phyloP scores from a whole-genome alignment of 164 flowering plant species.

The Malania oleifera region DNA sequence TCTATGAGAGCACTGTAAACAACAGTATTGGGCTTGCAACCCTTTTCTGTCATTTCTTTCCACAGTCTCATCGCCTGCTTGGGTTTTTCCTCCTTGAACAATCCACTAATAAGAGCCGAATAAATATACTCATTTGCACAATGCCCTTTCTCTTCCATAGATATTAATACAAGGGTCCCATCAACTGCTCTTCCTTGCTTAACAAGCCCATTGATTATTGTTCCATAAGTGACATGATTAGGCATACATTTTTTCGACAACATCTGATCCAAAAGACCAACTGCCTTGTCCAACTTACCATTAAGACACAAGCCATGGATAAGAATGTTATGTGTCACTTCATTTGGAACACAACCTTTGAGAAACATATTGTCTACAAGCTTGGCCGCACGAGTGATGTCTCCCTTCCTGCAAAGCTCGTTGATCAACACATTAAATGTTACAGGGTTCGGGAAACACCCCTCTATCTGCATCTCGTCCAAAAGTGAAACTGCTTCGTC shows the following conservation, averaged over 20 bases:
- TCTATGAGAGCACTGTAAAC: conserved; percentile 71
- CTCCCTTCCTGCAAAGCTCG: conserved; percentile 75
- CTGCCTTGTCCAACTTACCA: conserved; percentile 76
- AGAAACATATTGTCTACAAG: conserved; percentile 81
- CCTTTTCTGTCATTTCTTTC: conserved; percentile 53
- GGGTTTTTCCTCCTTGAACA: conserved; percentile 66
- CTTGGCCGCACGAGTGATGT: conserved; percentile 62
- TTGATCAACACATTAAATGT: conserved; percentile 68
- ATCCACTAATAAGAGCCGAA: conserved; percentile 69
- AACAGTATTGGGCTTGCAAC: conserved; percentile 58
- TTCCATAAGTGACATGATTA: conserved; percentile 70
- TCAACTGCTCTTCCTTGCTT: conserved; percentile 61
- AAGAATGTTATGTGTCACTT: conserved; percentile 73
- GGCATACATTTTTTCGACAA: conserved; percentile 57
- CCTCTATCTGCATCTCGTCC: conserved; percentile 95
- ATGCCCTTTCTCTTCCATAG: conserved; percentile 64
- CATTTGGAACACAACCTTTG: conserved; percentile 83
- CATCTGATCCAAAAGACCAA: conserved; percentile 60
- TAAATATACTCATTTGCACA: conserved; percentile 54
- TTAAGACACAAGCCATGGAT: conserved; percentile 71
- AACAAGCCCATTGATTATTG: conserved; percentile 74
- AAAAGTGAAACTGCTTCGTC: conserved; percentile 77
- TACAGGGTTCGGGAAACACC: conserved; percentile 56
- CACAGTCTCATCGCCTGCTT: conserved; percentile 60
- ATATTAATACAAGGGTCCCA: conserved; percentile 35